Conservation (phyloP, 176 grass and related monocot genomes). For the Musa itinerans region DNA sequence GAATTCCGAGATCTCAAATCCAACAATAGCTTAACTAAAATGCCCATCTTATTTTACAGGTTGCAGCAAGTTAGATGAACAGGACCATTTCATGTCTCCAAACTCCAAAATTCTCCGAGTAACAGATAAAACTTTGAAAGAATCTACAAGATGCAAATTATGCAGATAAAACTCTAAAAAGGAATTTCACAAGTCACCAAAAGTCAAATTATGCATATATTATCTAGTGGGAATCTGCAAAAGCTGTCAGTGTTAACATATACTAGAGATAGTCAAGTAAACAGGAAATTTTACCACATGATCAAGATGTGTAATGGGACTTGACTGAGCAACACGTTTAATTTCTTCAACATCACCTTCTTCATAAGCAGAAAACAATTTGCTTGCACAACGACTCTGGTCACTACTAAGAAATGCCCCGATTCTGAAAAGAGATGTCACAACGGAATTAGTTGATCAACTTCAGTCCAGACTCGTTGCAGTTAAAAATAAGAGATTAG, state of each 20-base stretch:
- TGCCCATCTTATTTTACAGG: too few relatives aligned
- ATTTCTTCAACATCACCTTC: conserved; percentile 80
- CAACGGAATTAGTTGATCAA: not conserved
- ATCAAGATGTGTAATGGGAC: conserved; percentile 74
- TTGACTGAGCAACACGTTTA: conserved; percentile 58
- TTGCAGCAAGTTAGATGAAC: too few relatives aligned
- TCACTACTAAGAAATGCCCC: conserved; percentile 78
- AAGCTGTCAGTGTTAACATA: not conserved
- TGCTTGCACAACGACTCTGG: conserved; percentile 68
- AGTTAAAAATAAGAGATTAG: not conserved
- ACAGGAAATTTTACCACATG: conserved; percentile 55
- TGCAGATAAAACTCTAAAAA: not conserved
- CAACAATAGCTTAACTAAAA: too few relatives aligned
- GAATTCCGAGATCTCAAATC: too few relatives aligned
- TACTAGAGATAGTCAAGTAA: not conserved
- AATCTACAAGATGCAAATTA: too few relatives aligned
- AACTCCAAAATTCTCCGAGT: too few relatives aligned
- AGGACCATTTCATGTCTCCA: too few relatives aligned
- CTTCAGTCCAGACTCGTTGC: not conserved
- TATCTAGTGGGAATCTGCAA: not conserved
- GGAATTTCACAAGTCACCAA: not conserved
- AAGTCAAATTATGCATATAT: not conserved
- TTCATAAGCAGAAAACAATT: conserved; percentile 81
- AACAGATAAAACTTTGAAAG: too few relatives aligned
- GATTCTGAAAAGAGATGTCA: conserved; percentile 42